These are phyloP conservation scores for Stentor coeruleus DNA, from an alignment of 73 alveolate genomes.

Conservation along the genomic window DNA sequence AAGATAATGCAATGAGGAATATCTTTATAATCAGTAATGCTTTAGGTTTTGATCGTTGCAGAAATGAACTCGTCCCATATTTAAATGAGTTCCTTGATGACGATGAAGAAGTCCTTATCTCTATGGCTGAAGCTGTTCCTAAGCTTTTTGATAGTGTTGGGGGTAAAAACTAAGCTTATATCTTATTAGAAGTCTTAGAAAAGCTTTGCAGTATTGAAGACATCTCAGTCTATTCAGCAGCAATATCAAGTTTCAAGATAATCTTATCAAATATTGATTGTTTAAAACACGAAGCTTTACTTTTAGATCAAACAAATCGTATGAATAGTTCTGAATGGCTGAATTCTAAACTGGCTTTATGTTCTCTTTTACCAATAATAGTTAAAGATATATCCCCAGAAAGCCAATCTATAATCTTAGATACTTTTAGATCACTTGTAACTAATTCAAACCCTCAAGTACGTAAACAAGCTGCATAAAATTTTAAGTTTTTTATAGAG, in stretches of 20 bases:
- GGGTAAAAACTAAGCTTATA: conserved; percentile 60
- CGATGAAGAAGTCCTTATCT: conserved; percentile 94
- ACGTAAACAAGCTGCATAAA: conserved; percentile 58
- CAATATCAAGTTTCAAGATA: conserved; percentile 11
- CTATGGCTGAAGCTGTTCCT: conserved; percentile 80
- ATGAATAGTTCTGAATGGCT: conserved; percentile 68
- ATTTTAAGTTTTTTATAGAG: conserved; percentile 41
- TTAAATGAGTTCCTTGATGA: conserved; percentile 75
- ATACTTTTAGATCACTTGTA: conserved; percentile 16
- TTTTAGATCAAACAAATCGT: conserved; percentile 53
- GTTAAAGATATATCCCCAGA: conserved; percentile 52
- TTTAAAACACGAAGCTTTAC: conserved; percentile 55
- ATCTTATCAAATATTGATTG: conserved; percentile 28
- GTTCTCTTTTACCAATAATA: conserved; percentile 56
- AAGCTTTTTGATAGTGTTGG: conserved; percentile 88
- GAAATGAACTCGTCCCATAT: conserved; percentile 93
- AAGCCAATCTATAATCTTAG: conserved; percentile 46
- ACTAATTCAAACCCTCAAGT: conserved; percentile 35
- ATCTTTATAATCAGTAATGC: conserved; percentile 73
- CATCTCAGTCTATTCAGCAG: conserved; percentile 71
- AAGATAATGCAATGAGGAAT: conserved; percentile 76
- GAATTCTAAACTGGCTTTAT: conserved; percentile 62
- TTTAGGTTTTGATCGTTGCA: conserved; percentile 93
- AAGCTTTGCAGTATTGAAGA: conserved; percentile 77
- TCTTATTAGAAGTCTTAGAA: conserved; percentile 66